Conservation (phyloP, 208 protist species). For the Crithidia mellificae region DNA sequence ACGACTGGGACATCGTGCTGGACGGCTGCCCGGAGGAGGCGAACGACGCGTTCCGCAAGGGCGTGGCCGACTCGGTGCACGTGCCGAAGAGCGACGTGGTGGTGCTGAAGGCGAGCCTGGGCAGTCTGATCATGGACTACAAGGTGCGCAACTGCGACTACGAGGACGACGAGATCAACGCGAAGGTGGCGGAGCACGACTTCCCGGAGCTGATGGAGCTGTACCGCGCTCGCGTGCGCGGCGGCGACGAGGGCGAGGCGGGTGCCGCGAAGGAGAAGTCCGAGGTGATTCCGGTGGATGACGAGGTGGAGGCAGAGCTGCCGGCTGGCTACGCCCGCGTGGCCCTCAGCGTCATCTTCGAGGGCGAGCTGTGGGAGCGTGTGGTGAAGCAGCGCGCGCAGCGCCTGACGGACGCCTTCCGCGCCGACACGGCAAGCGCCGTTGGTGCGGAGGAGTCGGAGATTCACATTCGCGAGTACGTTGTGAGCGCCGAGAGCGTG, state of each 20-base stretch:
- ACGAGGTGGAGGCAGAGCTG: conserved; percentile 13
- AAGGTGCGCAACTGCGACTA: conserved; percentile 35
- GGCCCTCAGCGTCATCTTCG: conserved; percentile 45
- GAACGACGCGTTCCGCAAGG: conserved; percentile 39
- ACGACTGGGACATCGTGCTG: conserved; percentile 60
- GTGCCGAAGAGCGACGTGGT: conserved; percentile 34
- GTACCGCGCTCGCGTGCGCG: conserved; percentile 45
- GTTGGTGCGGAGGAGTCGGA: conserved; percentile 27
- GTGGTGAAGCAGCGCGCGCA: conserved; percentile 29
- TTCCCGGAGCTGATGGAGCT: conserved; percentile 56
- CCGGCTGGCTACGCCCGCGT: conserved; percentile 25
- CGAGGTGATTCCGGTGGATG: conserved; percentile 14
- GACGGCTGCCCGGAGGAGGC: conserved; percentile 30
- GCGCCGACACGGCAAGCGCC: conserved; percentile 38
- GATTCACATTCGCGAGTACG: conserved; percentile 30
- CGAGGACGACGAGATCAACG: conserved; percentile 38
- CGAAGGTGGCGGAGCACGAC: conserved; percentile 30
- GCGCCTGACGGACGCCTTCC: conserved; percentile 36
- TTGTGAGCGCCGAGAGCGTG: conserved; percentile 24
- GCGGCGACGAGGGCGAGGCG: conserved; percentile 19
- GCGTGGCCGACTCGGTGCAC: conserved; percentile 26
- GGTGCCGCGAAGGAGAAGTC: conserved; percentile 30
- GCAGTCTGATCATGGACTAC: conserved; percentile 52
- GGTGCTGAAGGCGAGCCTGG: conserved; percentile 36
- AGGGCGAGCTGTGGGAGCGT: conserved; percentile 48